A percentile compares a stretch with the other conserved stretches of the same genome.
Evolutionary conservation across 1,139 yeast species (phyloP).

Genomic region (Geotrichum carabidarum): DNA sequence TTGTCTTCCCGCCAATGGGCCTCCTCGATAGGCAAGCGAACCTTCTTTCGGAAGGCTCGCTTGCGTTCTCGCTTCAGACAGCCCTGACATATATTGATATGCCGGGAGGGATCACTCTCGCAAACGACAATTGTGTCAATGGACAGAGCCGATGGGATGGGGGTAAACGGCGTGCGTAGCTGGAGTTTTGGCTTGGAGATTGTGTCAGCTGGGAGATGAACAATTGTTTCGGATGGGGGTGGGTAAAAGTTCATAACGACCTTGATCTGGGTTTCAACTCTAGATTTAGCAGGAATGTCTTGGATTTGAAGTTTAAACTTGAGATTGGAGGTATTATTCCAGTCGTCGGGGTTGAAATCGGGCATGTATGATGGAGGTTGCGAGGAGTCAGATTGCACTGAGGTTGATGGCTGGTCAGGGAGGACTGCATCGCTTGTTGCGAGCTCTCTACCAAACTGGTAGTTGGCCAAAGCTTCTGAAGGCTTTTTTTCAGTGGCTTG

Average conservation of each 20-base stretch:
- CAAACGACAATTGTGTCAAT: conserved; percentile 39
- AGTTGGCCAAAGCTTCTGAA: conserved; percentile 12
- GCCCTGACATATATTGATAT: conserved; percentile 76
- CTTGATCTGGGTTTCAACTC: conserved; percentile 91
- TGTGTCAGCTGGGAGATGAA: conserved; percentile 77
- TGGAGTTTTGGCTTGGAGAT: conserved; percentile 76
- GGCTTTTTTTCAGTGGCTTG: neutral
- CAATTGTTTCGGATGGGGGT: conserved; percentile 60
- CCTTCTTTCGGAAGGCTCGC: conserved; percentile 72
- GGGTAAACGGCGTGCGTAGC: conserved; percentile 42
- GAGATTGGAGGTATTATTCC: conserved; percentile 35
- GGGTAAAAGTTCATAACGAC: conserved; percentile 62
- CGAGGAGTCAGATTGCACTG: neutral
- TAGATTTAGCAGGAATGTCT: conserved; percentile 66
- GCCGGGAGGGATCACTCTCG: conserved; percentile 36
- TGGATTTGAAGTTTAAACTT: conserved; percentile 55
- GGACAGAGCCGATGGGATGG: conserved; percentile 30
- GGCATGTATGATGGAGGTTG: conserved; percentile 31
- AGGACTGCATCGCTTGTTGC: conserved; percentile 5
- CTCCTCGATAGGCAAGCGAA: conserved; percentile 57
- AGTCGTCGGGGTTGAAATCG: conserved; percentile 33
- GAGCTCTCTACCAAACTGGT: conserved; percentile 16
- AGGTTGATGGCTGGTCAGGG: neutral
- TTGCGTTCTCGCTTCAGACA: conserved; percentile 87
- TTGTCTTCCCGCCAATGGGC: conserved; percentile 69